These are phyloP conservation scores for Gastrolobium villosum DNA, from an alignment of 306 rosid genomes.

Conservation along the genomic window DNA sequence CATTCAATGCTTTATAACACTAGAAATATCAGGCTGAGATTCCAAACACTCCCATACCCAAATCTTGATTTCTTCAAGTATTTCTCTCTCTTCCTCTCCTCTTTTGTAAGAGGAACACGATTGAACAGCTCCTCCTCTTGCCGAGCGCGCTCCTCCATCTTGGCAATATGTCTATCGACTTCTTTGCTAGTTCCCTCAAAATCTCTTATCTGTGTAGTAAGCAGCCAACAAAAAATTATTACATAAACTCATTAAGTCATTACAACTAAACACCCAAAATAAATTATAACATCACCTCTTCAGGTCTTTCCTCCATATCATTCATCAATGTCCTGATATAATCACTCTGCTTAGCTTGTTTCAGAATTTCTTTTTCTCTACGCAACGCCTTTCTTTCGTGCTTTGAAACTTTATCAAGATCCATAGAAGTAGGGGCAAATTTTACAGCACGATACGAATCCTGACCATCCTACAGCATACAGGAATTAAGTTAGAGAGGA, in stretches of 20 bases:
- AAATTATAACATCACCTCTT: conserved; percentile 70
- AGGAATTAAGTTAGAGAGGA: conserved; percentile 36
- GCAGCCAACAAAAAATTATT: conserved; percentile 46
- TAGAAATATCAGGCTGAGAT: conserved; percentile 5
- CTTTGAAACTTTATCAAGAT: conserved; percentile 67
- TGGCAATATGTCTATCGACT: conserved; percentile 62
- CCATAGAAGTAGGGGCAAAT: conserved; percentile 81
- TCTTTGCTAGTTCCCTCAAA: conserved; percentile 74
- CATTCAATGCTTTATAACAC: conserved; percentile 14
- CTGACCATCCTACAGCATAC: conserved; percentile 59
- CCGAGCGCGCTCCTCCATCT: conserved; percentile 74
- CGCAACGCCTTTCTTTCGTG: conserved; percentile 75
- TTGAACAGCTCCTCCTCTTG: conserved; percentile 84
- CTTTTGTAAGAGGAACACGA: conserved; percentile 80
- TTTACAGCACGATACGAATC: conserved; percentile 67
- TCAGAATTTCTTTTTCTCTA: conserved; percentile 70
- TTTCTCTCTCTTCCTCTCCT: conserved; percentile 81
- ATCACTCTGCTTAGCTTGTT: conserved; percentile 69
- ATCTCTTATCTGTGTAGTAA: conserved; percentile 67
- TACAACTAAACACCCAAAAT: conserved; percentile 31
- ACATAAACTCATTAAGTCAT: conserved; percentile 21
- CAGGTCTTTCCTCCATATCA: conserved; percentile 84
- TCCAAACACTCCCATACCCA: conserved; percentile 62
- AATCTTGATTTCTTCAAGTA: conserved; percentile 79
- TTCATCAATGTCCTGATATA: conserved; percentile 70